Evolutionary conservation across 1,284 basidiomycete genomes (phyloP).

Genomic region (Thecaphora thlaspeos): DNA sequence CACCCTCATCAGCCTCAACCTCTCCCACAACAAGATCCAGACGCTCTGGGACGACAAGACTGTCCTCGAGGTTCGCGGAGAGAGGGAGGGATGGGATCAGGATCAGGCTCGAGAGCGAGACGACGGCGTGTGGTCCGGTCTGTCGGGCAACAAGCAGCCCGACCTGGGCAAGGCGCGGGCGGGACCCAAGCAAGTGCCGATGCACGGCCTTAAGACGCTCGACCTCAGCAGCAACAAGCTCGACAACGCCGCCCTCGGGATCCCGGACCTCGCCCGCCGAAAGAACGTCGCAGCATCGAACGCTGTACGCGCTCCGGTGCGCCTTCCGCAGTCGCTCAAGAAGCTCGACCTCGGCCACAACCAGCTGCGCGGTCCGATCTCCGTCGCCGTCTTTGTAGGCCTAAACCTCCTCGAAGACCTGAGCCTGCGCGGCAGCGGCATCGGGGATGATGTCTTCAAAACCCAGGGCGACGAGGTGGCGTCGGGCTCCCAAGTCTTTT

Average conservation of each 20-base stretch:
- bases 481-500: not conserved
- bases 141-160: constrained; percentile 27
- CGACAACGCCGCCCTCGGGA: constrained; percentile 30
- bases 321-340: constrained; percentile 30
- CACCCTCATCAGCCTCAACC: constrained; percentile 42
- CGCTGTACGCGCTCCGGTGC: constrained; percentile 1
- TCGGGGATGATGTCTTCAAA: constrained; percentile 42
- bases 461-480: not conserved
- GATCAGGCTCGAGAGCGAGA: constrained; percentile 18
- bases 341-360: constrained; percentile 44
- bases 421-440: constrained; percentile 41
- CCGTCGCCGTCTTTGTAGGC: constrained; percentile 13
- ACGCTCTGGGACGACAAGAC: constrained; percentile 35
- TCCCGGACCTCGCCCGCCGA: constrained; percentile 19
- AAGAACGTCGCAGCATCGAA: constrained; percentile 4
- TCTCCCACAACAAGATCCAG: constrained; percentile 46
- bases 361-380: constrained; percentile 40
- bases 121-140: constrained; percentile 41
- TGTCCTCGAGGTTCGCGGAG: constrained; percentile 13
- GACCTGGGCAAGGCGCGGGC: constrained; percentile 10
- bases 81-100: constrained; percentile 32
- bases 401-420: constrained; percentile 32
- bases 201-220: constrained; percentile 32
- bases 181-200: constrained; percentile 6
- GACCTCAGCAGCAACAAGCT: constrained; percentile 46